Percentiles rank a stretch among this genome's conserved stretches.
Evolutionary conservation across 2,329 filamentous ascomycete genomes (phyloP).

Genomic region (Thielaviopsis ethacetica): DNA sequence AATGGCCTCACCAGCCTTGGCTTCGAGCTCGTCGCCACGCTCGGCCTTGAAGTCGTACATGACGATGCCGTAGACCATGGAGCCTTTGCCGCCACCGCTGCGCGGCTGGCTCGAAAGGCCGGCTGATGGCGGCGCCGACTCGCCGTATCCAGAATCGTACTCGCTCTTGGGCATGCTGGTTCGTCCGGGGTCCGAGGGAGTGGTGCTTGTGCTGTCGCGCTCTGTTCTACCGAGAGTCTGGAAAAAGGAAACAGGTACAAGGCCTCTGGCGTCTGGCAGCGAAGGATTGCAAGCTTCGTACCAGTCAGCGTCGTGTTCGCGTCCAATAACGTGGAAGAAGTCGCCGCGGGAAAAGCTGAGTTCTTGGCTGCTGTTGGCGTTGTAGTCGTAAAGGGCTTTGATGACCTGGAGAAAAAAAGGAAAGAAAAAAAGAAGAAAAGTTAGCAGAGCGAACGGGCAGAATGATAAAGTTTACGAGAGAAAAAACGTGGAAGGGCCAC

Average conservation of each 20-base stretch:
- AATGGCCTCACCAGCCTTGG: conserved; percentile 87
- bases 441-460: not conserved
- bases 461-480: not conserved
- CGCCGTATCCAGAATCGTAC: conserved; percentile 84
- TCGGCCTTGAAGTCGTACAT: conserved; percentile 95
- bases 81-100: conserved; percentile 32
- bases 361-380: conserved; percentile 59
- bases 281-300: conserved; percentile 97
- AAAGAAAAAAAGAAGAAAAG: not conserved
- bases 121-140: conserved; percentile 19
- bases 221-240: conserved; percentile 84
- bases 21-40: conserved; percentile 86
- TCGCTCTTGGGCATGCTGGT: conserved; percentile 34
- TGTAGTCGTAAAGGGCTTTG: conserved; percentile 87
- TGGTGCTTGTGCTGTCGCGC: conserved; percentile 49
- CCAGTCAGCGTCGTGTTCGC: conserved; percentile 90
- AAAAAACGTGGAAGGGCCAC: conserved; percentile 1
- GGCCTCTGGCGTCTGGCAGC: conserved; percentile 68
- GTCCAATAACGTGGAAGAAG: conserved; percentile 94
- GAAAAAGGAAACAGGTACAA: conserved; percentile 90
- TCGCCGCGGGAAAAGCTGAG: conserved; percentile 88
- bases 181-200: conserved; percentile 43
- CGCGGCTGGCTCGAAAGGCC: conserved; percentile 25
- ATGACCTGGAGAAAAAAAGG: conserved; percentile 51
- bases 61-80: conserved; percentile 92